phyloP scores from a whole-genome alignment of 164 flowering plant species.

The Buxus sempervirens region DNA sequence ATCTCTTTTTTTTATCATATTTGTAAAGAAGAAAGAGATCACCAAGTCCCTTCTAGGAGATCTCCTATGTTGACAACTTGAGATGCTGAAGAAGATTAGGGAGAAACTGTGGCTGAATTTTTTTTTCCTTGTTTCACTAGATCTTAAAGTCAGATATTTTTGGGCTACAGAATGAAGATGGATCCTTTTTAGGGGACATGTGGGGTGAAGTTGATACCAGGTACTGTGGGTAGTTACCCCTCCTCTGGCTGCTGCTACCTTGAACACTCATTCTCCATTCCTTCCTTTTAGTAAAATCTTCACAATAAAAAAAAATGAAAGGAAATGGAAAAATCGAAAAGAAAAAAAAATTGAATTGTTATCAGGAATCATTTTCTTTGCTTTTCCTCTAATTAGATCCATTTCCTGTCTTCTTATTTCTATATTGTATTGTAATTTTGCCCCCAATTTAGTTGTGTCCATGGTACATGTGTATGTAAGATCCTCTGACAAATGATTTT shows the following conservation, averaged over 20 bases:
- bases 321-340: too few relatives aligned
- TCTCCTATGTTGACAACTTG: background rate
- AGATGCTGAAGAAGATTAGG: background rate
- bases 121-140: slow-evolving; percentile 28
- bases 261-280: too few relatives aligned
- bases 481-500: background rate
- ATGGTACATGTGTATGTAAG: background rate
- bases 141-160: slow-evolving; percentile 50
- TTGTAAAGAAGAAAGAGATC: too few relatives aligned
- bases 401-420: too few relatives aligned
- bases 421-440: background rate
- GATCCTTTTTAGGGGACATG: slow-evolving; percentile 88
- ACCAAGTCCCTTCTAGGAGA: background rate
- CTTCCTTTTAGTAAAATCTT: too few relatives aligned
- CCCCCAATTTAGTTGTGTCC: background rate
- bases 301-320: too few relatives aligned
- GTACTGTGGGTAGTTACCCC: slow-evolving; percentile 24
- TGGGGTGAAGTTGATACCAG: slow-evolving; percentile 97
- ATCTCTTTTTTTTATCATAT: too few relatives aligned
- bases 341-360: too few relatives aligned
- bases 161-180: slow-evolving; percentile 86
- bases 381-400: too few relatives aligned
- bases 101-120: background rate
- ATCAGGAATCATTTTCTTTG: too few relatives aligned
- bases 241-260: background rate